These are phyloP conservation scores for Acanthamoeba royreba DNA, from an alignment of 208 protist genomes.

Conservation along the genomic window DNA sequence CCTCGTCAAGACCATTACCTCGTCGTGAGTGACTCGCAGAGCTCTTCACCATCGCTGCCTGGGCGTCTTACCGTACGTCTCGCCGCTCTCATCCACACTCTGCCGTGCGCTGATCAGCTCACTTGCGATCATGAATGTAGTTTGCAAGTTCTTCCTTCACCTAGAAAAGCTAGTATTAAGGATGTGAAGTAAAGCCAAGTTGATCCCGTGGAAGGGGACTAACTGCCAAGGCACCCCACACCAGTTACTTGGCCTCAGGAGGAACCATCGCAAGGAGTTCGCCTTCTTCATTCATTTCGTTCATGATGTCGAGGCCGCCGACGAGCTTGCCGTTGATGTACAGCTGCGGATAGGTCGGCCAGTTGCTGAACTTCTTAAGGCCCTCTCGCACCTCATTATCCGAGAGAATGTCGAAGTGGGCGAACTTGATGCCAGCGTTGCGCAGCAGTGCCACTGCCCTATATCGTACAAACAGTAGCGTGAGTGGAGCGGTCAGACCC, in stretches of 20 bases:
- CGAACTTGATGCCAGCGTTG: neutral
- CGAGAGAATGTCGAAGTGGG: constrained; percentile 42
- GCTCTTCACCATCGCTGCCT: no score
- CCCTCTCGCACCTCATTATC: constrained; percentile 47
- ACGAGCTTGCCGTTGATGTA: constrained; percentile 82
- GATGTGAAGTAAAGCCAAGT: no score
- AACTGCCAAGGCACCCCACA: no score
- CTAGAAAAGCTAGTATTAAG: no score
- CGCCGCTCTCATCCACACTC: no score
- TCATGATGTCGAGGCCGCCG: constrained; percentile 82
- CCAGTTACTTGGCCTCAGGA: neutral
- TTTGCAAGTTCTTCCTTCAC: no score
- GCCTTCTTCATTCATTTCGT: constrained; percentile 70
- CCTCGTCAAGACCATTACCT: neutral
- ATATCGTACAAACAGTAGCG: neutral
- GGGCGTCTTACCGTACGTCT: no score
- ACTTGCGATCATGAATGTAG: no score
- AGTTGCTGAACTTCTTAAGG: constrained; percentile 75
- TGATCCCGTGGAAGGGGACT: no score
- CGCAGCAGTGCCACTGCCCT: neutral
- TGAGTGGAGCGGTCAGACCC: neutral
- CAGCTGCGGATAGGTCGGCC: constrained; percentile 85
- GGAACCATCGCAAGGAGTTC: constrained; percentile 60
- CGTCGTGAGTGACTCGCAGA: no score
- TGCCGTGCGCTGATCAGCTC: no score